Base-by-base conservation (phyloP, 176 grass and related monocot genomes). In the Lolium perenne region DNA sequence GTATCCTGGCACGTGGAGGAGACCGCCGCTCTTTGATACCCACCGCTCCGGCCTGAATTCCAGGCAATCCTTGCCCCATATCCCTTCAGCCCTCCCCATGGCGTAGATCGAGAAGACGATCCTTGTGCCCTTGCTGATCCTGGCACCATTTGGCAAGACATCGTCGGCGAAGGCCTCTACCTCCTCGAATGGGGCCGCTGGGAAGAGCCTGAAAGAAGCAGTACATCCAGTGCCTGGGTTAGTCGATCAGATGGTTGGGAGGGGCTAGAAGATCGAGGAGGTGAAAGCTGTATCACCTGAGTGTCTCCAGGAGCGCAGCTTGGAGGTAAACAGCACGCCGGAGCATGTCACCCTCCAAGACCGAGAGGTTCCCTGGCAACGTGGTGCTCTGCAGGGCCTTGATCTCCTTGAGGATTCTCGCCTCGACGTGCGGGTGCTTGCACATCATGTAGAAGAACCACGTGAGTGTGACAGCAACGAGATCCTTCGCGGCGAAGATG, bases 361-460 rank as follows among this genome's bases (percentile, higher is more conserved):
- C 83, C 10, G 15, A 71, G 62, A 87, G 40, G 18, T 38, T 43
- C 74, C 84, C 80, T 9, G 55, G 58, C 65, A 74, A 78, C 25
- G 46, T 66, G 21, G 65, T 79, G 57, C 74, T 40, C 74, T 49
- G 21, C 64, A 90, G 23, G 65, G 45, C 83, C 15, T 60, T 81
- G 22, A 92, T 65, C 83, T 92, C 86, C 46, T 86, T 20, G 15
- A 88, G 65, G 58, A 92, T 92, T 46, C 38, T 88, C 6, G 56
- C 79, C 83, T 92, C 73, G 4, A 88, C 90, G 0, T 78, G 43
- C 1, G 90, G 86, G 73, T 92, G 86, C 78, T 85, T 85, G 86
- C 82, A 81, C 45, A 88, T 82, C 90, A 88, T 88, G 78, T 83
- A 88, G 83, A 92, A 92, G 90, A 92, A 88, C 90, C 86, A 86